These are phyloP conservation scores for Wickerhamiella occidentalis DNA, from an alignment of 805 yeast genomes.

Conservation along the genomic window DNA sequence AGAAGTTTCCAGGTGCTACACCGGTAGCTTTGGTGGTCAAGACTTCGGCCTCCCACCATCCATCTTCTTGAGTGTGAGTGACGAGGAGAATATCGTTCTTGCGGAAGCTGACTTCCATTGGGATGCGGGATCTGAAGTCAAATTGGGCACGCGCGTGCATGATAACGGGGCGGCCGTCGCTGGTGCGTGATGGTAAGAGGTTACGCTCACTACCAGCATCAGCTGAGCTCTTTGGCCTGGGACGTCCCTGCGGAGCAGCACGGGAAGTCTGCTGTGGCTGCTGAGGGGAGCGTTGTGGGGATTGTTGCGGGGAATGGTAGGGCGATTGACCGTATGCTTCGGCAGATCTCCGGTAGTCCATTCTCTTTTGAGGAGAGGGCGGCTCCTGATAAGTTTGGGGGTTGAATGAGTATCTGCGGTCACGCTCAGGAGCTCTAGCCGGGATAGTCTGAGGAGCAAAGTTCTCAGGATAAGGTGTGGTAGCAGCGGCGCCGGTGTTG, in stretches of 20 bases:
- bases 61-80: constrained; percentile 49
- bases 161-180: constrained; percentile 44
- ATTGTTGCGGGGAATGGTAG: constrained; percentile 3
- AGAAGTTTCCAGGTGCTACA: constrained; percentile 51
- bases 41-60: constrained; percentile 66
- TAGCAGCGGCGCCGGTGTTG: neutral
- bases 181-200: constrained; percentile 36
- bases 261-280: constrained; percentile 7
- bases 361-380: neutral
- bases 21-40: constrained; percentile 33
- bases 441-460: constrained; percentile 2
- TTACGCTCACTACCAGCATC: constrained; percentile 15
- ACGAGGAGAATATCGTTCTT: constrained; percentile 46
- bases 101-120: constrained; percentile 48
- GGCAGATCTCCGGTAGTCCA: constrained; percentile 8
- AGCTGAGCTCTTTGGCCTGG: constrained; percentile 8
- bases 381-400: neutral
- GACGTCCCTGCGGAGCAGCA: constrained; percentile 10
- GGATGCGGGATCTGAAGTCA: constrained; percentile 47
- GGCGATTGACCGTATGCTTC: neutral
- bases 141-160: constrained; percentile 44
- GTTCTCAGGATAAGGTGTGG: constrained; percentile 10
- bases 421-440: constrained; percentile 8
- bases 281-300: neutral
- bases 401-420: neutral